Conservation (phyloP, 352 stramenopile genomes). For the Paralagenidium karlingii region DNA sequence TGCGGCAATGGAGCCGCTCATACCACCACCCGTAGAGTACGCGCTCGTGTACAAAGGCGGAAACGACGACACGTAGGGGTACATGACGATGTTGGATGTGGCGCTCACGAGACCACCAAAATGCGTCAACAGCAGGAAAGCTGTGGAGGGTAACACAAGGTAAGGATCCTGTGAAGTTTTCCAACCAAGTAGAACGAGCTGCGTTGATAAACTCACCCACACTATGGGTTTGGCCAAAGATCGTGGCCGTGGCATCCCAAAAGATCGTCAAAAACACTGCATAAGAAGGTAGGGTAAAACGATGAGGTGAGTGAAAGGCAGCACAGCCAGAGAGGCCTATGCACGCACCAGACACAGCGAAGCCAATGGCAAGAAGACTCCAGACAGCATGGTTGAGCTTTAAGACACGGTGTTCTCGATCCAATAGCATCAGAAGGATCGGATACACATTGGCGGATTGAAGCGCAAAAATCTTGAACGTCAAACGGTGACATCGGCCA, state of each 20-base stretch:
- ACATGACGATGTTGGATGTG: conserved; percentile 60
- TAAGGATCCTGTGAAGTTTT: neutral
- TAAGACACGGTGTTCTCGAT: conserved; percentile 27
- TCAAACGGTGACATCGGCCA: neutral
- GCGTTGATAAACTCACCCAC: conserved; percentile 19
- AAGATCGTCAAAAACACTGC: conserved; percentile 42
- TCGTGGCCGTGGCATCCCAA: conserved; percentile 26
- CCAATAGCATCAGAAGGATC: conserved; percentile 54
- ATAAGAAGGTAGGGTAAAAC: too few relatives aligned
- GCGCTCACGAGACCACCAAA: conserved; percentile 53
- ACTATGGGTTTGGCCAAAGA: conserved; percentile 42
- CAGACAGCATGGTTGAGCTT: conserved; percentile 33
- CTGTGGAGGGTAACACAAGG: neutral
- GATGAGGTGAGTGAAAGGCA: too few relatives aligned
- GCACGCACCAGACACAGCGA: too few relatives aligned
- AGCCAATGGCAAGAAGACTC: conserved; percentile 29
- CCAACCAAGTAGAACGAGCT: too few relatives aligned
- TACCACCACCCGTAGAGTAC: conserved; percentile 41
- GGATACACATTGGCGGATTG: conserved; percentile 62
- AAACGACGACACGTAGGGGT: conserved; percentile 53
- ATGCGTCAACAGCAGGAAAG: conserved; percentile 40
- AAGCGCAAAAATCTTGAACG: conserved; percentile 35
- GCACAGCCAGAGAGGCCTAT: too few relatives aligned
- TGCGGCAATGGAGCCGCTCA: conserved; percentile 46
- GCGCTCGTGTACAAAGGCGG: conserved; percentile 49